Percentiles rank a stretch among this genome's conserved stretches.
These are phyloP conservation scores for Maudiozyma serrabonitensis DNA, from an alignment of 805 yeast genomes.

Conservation along the genomic window DNA sequence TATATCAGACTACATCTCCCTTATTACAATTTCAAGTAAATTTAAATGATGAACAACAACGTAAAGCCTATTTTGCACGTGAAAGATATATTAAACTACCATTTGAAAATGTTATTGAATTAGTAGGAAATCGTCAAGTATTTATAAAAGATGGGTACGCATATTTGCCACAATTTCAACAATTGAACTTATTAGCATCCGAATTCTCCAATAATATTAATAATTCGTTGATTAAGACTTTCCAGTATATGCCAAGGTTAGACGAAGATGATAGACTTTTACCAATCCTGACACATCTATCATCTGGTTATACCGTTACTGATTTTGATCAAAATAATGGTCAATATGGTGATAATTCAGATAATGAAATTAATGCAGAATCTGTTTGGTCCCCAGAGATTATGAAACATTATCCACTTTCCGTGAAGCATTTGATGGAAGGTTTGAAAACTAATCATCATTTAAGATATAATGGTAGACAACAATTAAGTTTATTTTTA, in stretches of 20 bases:
- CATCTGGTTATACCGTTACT: slow-evolving; percentile 57
- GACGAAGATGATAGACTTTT: slow-evolving; percentile 87
- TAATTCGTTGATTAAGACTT: slow-evolving; percentile 50
- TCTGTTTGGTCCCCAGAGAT: slow-evolving; percentile 47
- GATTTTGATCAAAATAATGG: slow-evolving; percentile 35
- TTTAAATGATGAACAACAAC: slow-evolving; percentile 36
- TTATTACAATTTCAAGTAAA: slow-evolving; percentile 28
- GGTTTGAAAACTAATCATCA: slow-evolving; percentile 57
- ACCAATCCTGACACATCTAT: slow-evolving; percentile 72
- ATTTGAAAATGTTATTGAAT: slow-evolving; percentile 73
- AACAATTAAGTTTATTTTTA: slow-evolving; percentile 72
- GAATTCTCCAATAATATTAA: slow-evolving; percentile 54
- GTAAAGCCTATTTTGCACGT: slow-evolving; percentile 39
- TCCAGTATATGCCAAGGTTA: slow-evolving; percentile 68
- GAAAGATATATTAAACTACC: slow-evolving; percentile 78
- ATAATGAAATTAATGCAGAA: slow-evolving; percentile 49
- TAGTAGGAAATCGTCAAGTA: slow-evolving; percentile 65
- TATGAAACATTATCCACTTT: slow-evolving; percentile 67
- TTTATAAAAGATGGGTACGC: slow-evolving; percentile 62
- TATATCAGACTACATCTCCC: slow-evolving; percentile 46
- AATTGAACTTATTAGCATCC: slow-evolving; percentile 54
- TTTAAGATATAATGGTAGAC: slow-evolving; percentile 74
- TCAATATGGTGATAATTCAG: slow-evolving; percentile 24
- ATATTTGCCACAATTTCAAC: slow-evolving; percentile 76
- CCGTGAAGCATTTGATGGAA: slow-evolving; percentile 58